phyloP scores from a whole-genome alignment of 768 basidiomycete species.

The Trametes meyenii region DNA sequence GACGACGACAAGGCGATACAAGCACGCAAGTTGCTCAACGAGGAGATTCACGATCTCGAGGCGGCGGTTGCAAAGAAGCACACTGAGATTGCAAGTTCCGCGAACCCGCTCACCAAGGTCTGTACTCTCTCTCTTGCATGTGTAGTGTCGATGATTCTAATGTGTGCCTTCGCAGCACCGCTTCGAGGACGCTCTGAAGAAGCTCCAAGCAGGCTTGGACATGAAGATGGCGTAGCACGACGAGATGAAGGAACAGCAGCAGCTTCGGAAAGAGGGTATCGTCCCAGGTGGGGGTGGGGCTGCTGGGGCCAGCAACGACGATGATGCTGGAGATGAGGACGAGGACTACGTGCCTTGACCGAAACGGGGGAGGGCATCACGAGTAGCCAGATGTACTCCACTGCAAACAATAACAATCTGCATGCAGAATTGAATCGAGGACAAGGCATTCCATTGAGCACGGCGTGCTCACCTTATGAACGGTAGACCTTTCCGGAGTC shows the following conservation, averaged over 20 bases:
- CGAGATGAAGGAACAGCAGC: conserved; percentile 75
- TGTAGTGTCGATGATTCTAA: not conserved
- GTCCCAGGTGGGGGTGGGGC: conserved; percentile 40
- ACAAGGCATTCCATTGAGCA: not conserved
- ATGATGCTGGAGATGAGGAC: conserved; percentile 31
- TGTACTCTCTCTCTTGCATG: conserved; percentile 5
- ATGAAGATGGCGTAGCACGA: conserved; percentile 81
- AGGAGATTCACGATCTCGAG: conserved; percentile 89
- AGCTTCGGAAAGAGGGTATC: conserved; percentile 71
- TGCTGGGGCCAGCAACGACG: conserved; percentile 44
- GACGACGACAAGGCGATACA: conserved; percentile 77
- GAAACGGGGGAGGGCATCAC: conserved; percentile 68
- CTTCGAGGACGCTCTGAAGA: conserved; percentile 90
- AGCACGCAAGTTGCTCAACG: conserved; percentile 77
- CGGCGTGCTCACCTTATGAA: conserved; percentile 27
- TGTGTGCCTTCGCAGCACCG: conserved; percentile 62
- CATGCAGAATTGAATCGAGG: not conserved
- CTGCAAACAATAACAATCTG: conserved; percentile 60
- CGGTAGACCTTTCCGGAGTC: conserved; percentile 36
- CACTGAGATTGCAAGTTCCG: conserved; percentile 78
- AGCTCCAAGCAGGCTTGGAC: conserved; percentile 83
- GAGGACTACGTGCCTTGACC: conserved; percentile 63
- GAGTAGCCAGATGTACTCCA: conserved; percentile 85
- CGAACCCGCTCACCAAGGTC: conserved; percentile 87
- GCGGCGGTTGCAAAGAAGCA: conserved; percentile 86